Evolutionary conservation across 1,139 yeast genomes (phyloP).

Genomic region (Hyphopichia wangnamkhiaoensis): DNA sequence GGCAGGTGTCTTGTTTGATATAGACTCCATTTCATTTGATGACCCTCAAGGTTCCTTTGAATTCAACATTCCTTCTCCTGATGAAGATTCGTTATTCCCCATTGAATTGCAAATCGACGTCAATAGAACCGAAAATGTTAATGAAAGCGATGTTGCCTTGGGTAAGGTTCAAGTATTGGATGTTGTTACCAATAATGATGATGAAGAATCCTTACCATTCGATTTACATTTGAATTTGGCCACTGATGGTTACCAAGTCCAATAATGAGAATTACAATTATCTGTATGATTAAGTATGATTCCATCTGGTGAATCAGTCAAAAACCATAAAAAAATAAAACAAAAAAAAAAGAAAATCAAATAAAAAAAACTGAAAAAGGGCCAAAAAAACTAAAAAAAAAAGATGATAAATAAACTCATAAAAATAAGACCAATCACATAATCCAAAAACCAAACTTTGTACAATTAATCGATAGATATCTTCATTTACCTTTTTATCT

Average conservation of each 20-base stretch:
- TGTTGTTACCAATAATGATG: constrained; percentile 39
- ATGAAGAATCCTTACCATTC: constrained; percentile 64
- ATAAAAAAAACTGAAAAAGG: not conserved
- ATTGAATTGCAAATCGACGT: constrained; percentile 61
- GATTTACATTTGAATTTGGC: constrained; percentile 63
- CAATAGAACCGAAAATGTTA: constrained; percentile 28
- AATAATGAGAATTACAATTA: constrained; percentile 22
- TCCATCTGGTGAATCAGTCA: not conserved
- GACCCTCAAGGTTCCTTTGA: constrained; percentile 76
- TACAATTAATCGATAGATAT: not conserved
- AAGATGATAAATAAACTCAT: not conserved
- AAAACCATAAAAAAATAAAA: not conserved
- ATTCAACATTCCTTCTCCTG: constrained; percentile 69
- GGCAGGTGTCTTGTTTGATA: constrained; percentile 60
- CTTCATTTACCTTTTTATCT: not conserved
- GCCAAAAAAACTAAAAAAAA: not conserved
- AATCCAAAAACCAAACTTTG: not conserved
- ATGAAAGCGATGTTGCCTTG: constrained; percentile 41
- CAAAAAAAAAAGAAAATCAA: not conserved
- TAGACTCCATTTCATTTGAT: constrained; percentile 49
- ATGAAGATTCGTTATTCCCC: constrained; percentile 90
- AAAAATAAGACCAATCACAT: not conserved
- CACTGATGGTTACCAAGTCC: constrained; percentile 68
- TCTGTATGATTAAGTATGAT: not conserved
- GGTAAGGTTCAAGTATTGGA: constrained; percentile 45